Percentiles rank a stretch among this genome's conserved stretches.
phyloP scores from a whole-genome alignment of 2,329 filamentous ascomycete species.

The Colletotrichum truncatum region DNA sequence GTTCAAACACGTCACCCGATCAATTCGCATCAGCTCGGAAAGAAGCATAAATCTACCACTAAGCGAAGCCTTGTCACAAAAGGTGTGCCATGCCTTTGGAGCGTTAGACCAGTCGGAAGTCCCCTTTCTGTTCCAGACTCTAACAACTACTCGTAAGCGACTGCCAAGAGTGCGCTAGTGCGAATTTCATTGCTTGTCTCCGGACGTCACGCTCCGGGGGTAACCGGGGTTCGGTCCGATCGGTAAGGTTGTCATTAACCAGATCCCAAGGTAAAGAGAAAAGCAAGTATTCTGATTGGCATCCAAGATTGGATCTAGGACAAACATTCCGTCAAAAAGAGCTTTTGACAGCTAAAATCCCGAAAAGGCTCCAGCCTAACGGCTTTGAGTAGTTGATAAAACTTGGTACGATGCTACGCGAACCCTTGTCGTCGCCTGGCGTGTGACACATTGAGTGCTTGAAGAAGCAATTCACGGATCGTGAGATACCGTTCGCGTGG shows the following conservation, averaged over 20 bases:
- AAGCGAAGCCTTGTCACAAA: not conserved
- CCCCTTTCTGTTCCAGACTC: not conserved
- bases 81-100: not conserved
- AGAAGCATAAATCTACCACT: not conserved
- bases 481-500: not conserved
- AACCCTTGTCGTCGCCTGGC: not conserved
- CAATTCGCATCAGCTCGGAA: not conserved
- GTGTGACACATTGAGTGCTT: not conserved
- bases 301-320: not conserved
- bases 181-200: not conserved
- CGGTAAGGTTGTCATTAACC: not conserved
- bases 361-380: not conserved
- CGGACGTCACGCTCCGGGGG: not conserved
- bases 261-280: not conserved
- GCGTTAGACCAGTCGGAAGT: not conserved
- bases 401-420: not conserved
- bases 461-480: slow-evolving; percentile 11
- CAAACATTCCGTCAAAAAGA: not conserved
- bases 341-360: not conserved
- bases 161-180: slow-evolving; percentile 1
- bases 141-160: slow-evolving; percentile 5
- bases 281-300: not conserved
- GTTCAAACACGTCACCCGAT: not conserved
- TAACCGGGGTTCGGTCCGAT: not conserved
- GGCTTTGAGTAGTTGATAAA: not conserved